Evolutionary conservation across 257 asterid species (phyloP), one percentile per base, ranked within the genome.

Genomic region (Scutellaria galericulata): DNA sequence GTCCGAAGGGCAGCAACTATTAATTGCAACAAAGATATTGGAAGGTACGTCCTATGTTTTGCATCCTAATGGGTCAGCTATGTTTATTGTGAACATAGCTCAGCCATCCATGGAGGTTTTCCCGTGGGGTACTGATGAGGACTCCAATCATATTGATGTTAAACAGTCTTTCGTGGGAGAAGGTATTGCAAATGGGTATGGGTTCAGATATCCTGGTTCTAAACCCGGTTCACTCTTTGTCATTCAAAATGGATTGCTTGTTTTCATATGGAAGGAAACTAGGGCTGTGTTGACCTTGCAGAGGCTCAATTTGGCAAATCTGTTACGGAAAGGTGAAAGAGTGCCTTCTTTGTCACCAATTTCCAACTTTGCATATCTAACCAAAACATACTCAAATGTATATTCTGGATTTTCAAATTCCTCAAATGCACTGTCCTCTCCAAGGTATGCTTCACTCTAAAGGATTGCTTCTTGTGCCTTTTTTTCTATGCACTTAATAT

Each of bases 31-130:
- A 64, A 92, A 90, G 83, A 89, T 92, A 74, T 75, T 92, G 74
- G 96, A 92, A 83, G 98, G 98, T 2, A 92, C 96, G 18, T 87
- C 89, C 71, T 89, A 88, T 68, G 96, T 90, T 61, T 72, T 88
- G 84, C 92, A 90, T 82, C 98, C 98, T 45, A 92, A 92, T 80
- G 98, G 98, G 40, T 92, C 98, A 9, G 90, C 98, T 77, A 89
- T 92, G 98, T 92, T 92, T 79, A 82, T 83, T 63, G 98, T 88
- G 54, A 79, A 88, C 56, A 57, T 74, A 37, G 80, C 75, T 63
- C 85, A 85, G 61, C 88, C 87, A 64, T 92, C 96, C 5, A 42
- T 63, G 0, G 98, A 92, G 18, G 64, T 81, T n/a, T 92, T 92
- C 79, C 96, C 96, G 24, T 90, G 92, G 92, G 85, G 75, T 64